Base-by-base conservation (phyloP, 2,329 filamentous ascomycete species). In the Eutypella sp. region DNA sequence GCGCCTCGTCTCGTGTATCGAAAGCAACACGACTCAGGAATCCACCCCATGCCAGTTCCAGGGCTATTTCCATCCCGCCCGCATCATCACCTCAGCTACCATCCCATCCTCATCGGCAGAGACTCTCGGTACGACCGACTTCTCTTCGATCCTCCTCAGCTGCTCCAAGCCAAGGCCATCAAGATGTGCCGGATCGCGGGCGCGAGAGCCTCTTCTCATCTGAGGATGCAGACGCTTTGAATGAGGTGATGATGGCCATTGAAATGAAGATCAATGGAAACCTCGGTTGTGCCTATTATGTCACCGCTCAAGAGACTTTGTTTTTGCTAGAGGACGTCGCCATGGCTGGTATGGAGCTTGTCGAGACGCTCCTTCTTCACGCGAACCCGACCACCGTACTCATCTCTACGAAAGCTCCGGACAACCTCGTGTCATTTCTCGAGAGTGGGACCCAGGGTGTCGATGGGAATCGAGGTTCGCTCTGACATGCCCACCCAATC, bases 221-320 rank as follows among this genome's bases (percentile, higher is more conserved):
- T 25, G 53, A 49, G 42, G 61, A 66, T 48, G 58, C 57, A 25
- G 63, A 64, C 41, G 62, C 69, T 1, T 60, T 82, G 31, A 77
- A 79, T 46, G 87, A 93, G 59, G 68, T 89, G 22, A 77, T 95
- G 47, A 88, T 95, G 81, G 87, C 89, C 1, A 71, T 96, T 20
- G 83, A 95, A 47, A 74, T 92, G 62, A 81, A 77, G 50, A 77
- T 83, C n/a, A 76, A 79, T 24, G 82, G 79, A 1, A 82, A 77
- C 0, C 74, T 96, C 16, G 92, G 92, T 1, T 96, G 90, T 63
- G 85, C 88, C 39, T 95, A 92, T 60, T 96, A 92, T 60, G 72
- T 84, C 40, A 82, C 84, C 5, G 69, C 75, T 22, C 81, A 89
- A 33, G 83, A 87, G 57, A 81, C 75, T 29, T 66, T 96, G 3